Evolutionary conservation across 2,329 filamentous ascomycete species (phyloP), one percentile per base, ranked within the genome.

Genomic region (Verticillium zaregamsianum): DNA sequence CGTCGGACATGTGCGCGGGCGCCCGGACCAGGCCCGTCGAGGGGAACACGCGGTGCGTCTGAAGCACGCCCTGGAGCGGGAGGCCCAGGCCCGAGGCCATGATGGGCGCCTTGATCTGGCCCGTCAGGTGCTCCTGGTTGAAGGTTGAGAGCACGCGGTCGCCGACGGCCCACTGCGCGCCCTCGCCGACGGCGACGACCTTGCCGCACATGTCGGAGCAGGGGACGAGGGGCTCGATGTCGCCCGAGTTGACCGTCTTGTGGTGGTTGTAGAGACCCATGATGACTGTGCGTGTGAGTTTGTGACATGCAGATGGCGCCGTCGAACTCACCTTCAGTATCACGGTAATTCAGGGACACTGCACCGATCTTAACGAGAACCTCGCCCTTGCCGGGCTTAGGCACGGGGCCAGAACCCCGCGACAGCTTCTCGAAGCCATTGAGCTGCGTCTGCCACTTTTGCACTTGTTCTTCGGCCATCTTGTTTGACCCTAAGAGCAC

Each of bases 181-280:
- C 76, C 1, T 84, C 74, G 3, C 73, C 70, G 11, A 78, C 75
- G n/a, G 74, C 77, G 2, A 84, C 75, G 55, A 91, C 77, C 9
- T 80, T 79, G 55, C 89, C 89, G 73, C 87, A 89, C 80, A 89
- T 90, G 73, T 92, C 89, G 25, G 87, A 89, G 72, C 86, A 88
- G 1, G 88, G 87, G 1, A 91, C 85, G 14, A 90, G 68, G 61
- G 78, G 63, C 59, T 73, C 59, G 59, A 72, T 64, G 62, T 75
- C 68, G 40, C 71, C 73, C 52, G 72, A 66, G 15, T 72, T 63
- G 55, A 86, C 74, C 4, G 80, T 79, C 66, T 82, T 80, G 76
- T 90, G 86, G 73, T 91, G 87, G 69, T 79, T 86, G 76, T 90
- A 91, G 14, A 85, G 77, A 33, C 89, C 89, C 77, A 82, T 87